Percentiles rank a stretch among this genome's conserved stretches.
Conservation (phyloP, 2,329 filamentous ascomycete genomes). For the Claviceps cyperi region DNA sequence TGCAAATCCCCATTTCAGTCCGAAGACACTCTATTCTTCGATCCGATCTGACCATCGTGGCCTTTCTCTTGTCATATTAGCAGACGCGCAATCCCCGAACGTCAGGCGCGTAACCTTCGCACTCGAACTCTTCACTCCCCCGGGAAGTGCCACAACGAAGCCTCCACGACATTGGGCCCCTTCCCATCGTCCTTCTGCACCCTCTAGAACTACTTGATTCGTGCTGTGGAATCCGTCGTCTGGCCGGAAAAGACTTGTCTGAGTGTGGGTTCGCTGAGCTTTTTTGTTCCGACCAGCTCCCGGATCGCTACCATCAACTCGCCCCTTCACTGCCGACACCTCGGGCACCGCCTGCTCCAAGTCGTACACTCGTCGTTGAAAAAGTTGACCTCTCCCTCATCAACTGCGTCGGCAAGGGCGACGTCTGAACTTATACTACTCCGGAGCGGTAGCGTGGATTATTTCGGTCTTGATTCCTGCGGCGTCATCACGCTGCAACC, state of each 20-base stretch:
- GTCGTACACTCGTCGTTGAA: background rate
- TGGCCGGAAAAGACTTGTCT: conserved; percentile 5
- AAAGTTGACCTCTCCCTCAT: background rate
- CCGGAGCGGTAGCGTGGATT: background rate
- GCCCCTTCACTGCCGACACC: background rate
- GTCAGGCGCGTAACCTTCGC: conserved; percentile 14
- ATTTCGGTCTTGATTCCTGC: conserved; percentile 2
- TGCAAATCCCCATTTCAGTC: conserved; percentile 3
- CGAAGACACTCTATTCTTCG: background rate
- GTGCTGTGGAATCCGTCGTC: conserved; percentile 8
- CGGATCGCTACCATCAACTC: conserved; percentile 2
- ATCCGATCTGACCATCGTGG: conserved; percentile 1
- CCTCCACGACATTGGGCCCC: conserved; percentile 18
- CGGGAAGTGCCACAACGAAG: conserved; percentile 13
- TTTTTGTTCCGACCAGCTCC: conserved; percentile 3
- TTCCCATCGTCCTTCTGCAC: conserved; percentile 13
- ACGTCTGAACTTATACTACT: background rate
- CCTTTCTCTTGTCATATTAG: conserved; percentile 6
- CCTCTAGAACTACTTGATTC: conserved; percentile 11
- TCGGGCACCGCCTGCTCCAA: background rate
- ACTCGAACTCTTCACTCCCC: conserved; percentile 6
- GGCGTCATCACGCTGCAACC: background rate
- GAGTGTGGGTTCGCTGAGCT: conserved; percentile 2
- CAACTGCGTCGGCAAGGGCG: conserved; percentile 1
- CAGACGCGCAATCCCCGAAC: conserved; percentile 7